These are phyloP conservation scores for Leccinum variabile DNA, from an alignment of 1,284 basidiomycete genomes.

Conservation along the genomic window DNA sequence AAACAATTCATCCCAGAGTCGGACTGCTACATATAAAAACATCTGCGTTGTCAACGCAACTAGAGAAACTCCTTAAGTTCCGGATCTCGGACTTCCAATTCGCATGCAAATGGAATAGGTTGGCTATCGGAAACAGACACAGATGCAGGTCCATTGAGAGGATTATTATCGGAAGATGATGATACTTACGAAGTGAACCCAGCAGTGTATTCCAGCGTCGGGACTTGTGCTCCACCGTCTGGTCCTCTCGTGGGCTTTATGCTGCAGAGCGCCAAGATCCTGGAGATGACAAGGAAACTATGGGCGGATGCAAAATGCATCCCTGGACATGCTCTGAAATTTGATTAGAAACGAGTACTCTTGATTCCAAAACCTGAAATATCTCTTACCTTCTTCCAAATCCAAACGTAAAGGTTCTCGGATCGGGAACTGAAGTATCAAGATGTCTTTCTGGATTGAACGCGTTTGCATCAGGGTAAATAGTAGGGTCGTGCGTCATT, in stretches of 20 bases:
- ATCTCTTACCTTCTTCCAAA: slow-evolving; percentile 36
- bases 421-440: slow-evolving; percentile 8
- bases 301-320: slow-evolving; percentile 38
- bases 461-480: slow-evolving; percentile 12
- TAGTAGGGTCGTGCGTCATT: slow-evolving; percentile 14
- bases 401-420: slow-evolving; percentile 35
- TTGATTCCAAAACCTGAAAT: neutral
- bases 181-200: slow-evolving; percentile 13
- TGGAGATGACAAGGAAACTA: slow-evolving; percentile 43
- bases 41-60: neutral
- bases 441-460: slow-evolving; percentile 23
- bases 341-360: neutral
- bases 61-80: slow-evolving; percentile 5
- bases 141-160: neutral
- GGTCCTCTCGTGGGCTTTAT: slow-evolving; percentile 31
- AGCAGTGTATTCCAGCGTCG: slow-evolving; percentile 10
- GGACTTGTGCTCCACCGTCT: slow-evolving; percentile 32
- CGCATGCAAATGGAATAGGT: slow-evolving; percentile 4
- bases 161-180: neutral
- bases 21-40: neutral
- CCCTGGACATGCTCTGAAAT: slow-evolving; percentile 35
- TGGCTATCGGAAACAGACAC: neutral
- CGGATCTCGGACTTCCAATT: slow-evolving; percentile 6
- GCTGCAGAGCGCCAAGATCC: slow-evolving; percentile 40
- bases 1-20: neutral